Base-by-base conservation (phyloP, 129 eudicot genomes). In the Escallonia rubra region DNA sequence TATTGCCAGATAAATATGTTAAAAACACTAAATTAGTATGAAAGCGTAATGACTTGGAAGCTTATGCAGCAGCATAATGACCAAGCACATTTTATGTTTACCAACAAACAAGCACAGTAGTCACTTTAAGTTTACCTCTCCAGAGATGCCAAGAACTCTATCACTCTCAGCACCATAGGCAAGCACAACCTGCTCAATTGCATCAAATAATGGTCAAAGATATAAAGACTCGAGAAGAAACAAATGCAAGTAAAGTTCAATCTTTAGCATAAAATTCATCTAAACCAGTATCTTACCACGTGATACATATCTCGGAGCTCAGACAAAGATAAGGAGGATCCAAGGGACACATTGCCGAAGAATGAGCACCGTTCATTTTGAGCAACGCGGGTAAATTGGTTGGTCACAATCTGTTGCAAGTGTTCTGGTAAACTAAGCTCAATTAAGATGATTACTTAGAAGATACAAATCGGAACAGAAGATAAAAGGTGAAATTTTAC, bases 81-180 rank as follows among this genome's bases (percentile, higher is more conserved):
- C 34, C 34, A 23, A 23, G 1, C 34, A 23, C 34, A 23, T 23
- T 23, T 23, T 23, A 23, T 23, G 34, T 23, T 23, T 23, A 23
- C 34, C 34, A 1, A 23, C 34, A 23, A 23, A 23, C 34, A 23
- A 23, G 34, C 34, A 23, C 34, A 23, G 34, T 23, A 23, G 34
- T 23, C 34, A 23, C 34, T 23, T 23, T 23, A 23, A 23, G 34
- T 23, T 23, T 75, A 89, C 99, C 82, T 94, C 99, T 74, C 96
- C 95, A 7, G 89, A 88, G 61, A 93, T 73, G 67, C 92, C 90
- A 69, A 93, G 82, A 82, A 69, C 72, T 78, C 93, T 75, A 53
- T 93, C 99, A 74, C 96, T 93, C 78, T 93, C 98, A 70, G 98
- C 96, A 56, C 98, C 98, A 80, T 93, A 93, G 44, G 98, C 88